Evolutionary conservation across 202 grass and related monocot genomes (phyloP).

Genomic region (Panicum virgatum): DNA sequence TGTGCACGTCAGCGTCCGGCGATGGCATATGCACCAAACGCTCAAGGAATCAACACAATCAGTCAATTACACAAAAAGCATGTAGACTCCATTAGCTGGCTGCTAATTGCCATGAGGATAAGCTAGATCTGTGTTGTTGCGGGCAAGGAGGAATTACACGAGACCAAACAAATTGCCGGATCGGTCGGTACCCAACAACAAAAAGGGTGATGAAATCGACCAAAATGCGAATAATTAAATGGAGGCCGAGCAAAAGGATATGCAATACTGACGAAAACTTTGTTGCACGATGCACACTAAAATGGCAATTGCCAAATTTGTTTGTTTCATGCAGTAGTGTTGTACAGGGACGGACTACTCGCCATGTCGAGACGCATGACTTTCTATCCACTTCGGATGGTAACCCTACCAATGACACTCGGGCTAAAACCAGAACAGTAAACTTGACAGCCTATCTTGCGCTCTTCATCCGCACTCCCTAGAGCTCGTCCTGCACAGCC

Average conservation of each 20-base stretch:
- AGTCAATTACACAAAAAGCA: background rate
- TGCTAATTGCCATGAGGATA: background rate
- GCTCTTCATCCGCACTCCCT: background rate
- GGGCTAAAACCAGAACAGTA: background rate
- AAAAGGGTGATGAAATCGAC: background rate
- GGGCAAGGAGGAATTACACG: background rate
- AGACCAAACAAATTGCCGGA: background rate
- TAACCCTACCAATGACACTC: background rate
- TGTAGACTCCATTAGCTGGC: background rate
- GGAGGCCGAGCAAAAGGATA: background rate
- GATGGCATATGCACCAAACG: no score
- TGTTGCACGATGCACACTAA: background rate
- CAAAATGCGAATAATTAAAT: background rate
- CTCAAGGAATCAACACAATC: no score
- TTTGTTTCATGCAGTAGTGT: background rate
- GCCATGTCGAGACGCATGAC: background rate
- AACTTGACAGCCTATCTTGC: background rate
- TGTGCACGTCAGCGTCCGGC: no score
- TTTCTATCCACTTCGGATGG: background rate
- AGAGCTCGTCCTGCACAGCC: conserved; percentile 31
- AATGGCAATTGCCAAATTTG: background rate
- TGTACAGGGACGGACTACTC: background rate
- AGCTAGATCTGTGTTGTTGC: background rate
- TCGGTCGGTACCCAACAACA: background rate
- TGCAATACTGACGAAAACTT: background rate